Evolutionary conservation across 2,329 filamentous ascomycete genomes (phyloP), one percentile per base, ranked within the genome.

Genomic region (Escovopsis sp.): DNA sequence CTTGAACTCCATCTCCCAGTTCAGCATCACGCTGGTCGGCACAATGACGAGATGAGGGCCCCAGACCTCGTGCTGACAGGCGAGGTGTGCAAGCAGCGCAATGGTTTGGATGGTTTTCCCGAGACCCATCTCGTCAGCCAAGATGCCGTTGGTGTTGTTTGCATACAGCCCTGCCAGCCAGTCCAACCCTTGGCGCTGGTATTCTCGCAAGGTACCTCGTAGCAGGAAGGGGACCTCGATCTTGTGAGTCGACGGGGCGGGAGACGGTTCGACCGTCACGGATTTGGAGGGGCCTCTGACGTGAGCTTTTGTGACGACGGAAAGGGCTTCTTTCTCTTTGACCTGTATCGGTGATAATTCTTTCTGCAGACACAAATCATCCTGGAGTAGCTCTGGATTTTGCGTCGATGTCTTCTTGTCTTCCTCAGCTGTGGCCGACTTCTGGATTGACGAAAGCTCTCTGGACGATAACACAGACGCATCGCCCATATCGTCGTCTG

Each of bases 1-100:
- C 58, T 96, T 96, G 72, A 98, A 98, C 62, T 98, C 91, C 83
- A 96, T 96, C 60, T 98, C 93, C 91, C 91, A 98, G 58, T 98
- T 98, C 49, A 98, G 76, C 73, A 98, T 95, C 39, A 98, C 93
- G 61, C 88, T 96, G 2, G 91, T 98, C 1, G 91, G 91, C 2
- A 98, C 91, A 47, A 98, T 83, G 39, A 98, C 85, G 23, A 98
- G 68, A 66, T 98, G 91, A 1, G 91, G 87, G 0, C 93, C 91
- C 93, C 91, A 98, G 5, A 94, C 79, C 54, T 87, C 78, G 56
- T 94, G 84, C 34, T 86, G 74, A 48, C 88, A 88, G 8, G 93
- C 91, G 33, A 98, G 71, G 58, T 98, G 89, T 4, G 91, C 91
- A 33, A 98, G 70, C 3, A 98, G 68, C 4, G 93, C 82, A 54